phyloP scores from a whole-genome alignment of 495 filamentous ascomycete species.

The Pyronema omphalodes region DNA sequence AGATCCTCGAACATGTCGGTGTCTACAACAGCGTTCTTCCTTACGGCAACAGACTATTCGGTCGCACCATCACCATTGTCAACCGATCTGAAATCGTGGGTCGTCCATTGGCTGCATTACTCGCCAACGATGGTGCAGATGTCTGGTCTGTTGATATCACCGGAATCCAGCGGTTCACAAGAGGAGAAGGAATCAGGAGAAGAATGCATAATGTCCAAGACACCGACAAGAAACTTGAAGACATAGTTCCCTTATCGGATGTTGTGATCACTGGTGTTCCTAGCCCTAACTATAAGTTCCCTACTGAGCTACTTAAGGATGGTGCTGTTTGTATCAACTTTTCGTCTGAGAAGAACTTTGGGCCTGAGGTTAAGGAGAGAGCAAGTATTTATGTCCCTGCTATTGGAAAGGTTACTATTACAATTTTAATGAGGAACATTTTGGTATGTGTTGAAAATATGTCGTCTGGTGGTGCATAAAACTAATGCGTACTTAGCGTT shows the following conservation, averaged over 20 bases:
- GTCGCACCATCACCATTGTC: conserved; percentile 81
- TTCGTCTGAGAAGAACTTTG: conserved; percentile 81
- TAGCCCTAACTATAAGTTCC: conserved; percentile 67
- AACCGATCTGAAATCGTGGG: conserved; percentile 93
- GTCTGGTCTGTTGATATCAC: conserved; percentile 90
- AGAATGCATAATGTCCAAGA: conserved; percentile 68
- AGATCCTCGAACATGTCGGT: conserved; percentile 84
- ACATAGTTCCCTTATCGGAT: conserved; percentile 71
- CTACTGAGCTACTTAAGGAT: conserved; percentile 58
- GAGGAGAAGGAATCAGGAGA: conserved; percentile 67
- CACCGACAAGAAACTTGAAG: conserved; percentile 51
- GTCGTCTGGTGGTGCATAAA: neutral
- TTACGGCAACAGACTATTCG: conserved; percentile 81
- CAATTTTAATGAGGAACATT: conserved; percentile 63
- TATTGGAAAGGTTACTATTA: conserved; percentile 93
- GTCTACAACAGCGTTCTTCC: conserved; percentile 94
- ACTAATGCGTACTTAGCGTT: neutral
- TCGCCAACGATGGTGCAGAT: conserved; percentile 88
- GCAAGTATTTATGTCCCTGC: conserved; percentile 94
- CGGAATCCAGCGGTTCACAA: conserved; percentile 78
- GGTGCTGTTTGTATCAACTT: conserved; percentile 96
- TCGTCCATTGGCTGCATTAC: conserved; percentile 74
- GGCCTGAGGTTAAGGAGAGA: conserved; percentile 68
- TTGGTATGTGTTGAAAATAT: neutral
- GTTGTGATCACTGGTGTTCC: conserved; percentile 94